Evolutionary conservation across 768 basidiomycete genomes (phyloP), one percentile per base, ranked within the genome.

Genomic region (Russula earlei): DNA sequence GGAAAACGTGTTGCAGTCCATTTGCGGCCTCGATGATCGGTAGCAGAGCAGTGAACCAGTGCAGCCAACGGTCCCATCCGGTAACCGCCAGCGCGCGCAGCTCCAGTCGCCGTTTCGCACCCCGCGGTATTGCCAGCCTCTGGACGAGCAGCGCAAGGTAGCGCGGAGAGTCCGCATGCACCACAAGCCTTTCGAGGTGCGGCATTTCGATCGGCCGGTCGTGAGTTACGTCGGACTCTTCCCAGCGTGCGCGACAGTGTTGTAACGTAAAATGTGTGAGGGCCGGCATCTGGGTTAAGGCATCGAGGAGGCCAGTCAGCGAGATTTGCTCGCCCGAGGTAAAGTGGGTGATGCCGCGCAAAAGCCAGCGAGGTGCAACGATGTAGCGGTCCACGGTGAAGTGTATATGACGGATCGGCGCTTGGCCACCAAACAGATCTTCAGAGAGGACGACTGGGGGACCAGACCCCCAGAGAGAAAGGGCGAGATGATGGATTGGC

Each of bases 261-360:
- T 54, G 56, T 8, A 58, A n/a, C 7, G 45, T 43, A 20, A 58
- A 53, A 14, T 53, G 56, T 10, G 34, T 37, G 20, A 58, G 56
- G 0, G 41, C 34, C 2, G 56, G 46, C 56, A 58, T 58, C 45
- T 53, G 56, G 33, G 40, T n/a, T 20, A 58, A 25, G 20, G 52
- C 52, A 15, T 42, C 33, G 10, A 58, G 41, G 15, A 58, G 56
- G 25, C 14, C 19, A 19, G 11, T 4, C 12, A 58, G 25, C 5
- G 12, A 17, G 40, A 58, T 53, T 22, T 53, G 56, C 34, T 58
- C 56, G 33, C 56, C 46, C 2, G 56, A 58, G 8, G 56, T 58
- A 33, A 58, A 58, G n/a, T 43, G 56, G 3, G 56, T 58, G 46
- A 58, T 25, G 7, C 52, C 52, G 6, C 46, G 46, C 52, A 58